Conservation (phyloP, 2,329 filamentous ascomycete genomes). For the Cercospora sp. region DNA sequence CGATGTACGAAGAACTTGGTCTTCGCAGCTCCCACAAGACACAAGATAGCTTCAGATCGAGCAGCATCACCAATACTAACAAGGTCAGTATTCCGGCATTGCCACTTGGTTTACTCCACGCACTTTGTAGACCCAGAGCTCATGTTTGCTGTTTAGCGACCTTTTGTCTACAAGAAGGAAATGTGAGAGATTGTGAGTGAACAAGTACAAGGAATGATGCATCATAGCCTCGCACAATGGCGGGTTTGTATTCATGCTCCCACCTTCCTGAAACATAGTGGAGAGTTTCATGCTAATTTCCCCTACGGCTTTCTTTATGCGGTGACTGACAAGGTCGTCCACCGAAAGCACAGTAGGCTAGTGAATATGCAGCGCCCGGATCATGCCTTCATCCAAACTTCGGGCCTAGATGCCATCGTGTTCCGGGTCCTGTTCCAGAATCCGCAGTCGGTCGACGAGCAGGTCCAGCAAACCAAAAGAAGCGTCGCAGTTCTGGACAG, state of each 20-base stretch:
- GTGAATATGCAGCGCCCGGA: neutral
- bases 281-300: neutral
- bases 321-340: no score
- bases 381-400: neutral
- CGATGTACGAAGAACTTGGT: neutral
- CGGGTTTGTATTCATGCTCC: neutral
- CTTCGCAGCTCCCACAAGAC: neutral
- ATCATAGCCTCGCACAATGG: neutral
- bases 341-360: no score
- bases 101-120: neutral
- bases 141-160: neutral
- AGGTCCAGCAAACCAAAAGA: slow-evolving; percentile 2
- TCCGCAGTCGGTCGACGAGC: neutral
- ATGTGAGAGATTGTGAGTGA: neutral
- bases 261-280: neutral
- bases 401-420: no score
- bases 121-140: neutral
- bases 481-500: neutral
- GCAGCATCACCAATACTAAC: neutral
- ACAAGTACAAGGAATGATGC: neutral
- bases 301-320: neutral
- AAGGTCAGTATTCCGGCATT: neutral
- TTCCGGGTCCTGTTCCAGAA: neutral
- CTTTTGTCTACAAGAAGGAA: neutral
- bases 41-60: neutral